These are phyloP conservation scores for Candida schatavii DNA, from an alignment of 805 yeast species.

Conservation along the genomic window DNA sequence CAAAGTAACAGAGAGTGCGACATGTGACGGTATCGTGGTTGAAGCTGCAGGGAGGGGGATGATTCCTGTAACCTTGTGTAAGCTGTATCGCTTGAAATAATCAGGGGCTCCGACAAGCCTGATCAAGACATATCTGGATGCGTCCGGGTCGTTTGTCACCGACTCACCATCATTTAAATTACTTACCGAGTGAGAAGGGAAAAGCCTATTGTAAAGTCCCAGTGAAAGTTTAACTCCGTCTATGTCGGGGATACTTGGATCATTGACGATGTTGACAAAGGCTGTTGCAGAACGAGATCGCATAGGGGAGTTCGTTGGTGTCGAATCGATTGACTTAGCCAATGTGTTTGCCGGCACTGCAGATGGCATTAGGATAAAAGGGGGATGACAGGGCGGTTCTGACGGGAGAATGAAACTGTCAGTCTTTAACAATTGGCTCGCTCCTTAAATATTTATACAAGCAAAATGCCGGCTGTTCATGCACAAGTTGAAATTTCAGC, in stretches of 20 bases:
- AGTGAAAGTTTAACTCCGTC: conserved; percentile 32
- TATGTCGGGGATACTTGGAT: conserved; percentile 20
- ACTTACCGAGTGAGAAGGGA: conserved; percentile 17
- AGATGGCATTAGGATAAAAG: too few relatives aligned
- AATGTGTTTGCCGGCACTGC: conserved; percentile 6
- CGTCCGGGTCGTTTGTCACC: conserved; percentile 3
- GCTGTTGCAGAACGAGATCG: conserved; percentile 20
- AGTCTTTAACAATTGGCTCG: too few relatives aligned
- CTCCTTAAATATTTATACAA: too few relatives aligned
- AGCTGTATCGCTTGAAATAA: conserved; percentile 26
- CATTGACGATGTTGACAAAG: conserved; percentile 29
- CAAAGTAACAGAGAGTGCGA: conserved; percentile 33
- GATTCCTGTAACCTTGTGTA: conserved; percentile 35
- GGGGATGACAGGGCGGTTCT: too few relatives aligned
- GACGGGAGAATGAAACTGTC: too few relatives aligned
- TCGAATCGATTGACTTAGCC: background rate
- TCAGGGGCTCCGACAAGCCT: conserved; percentile 41
- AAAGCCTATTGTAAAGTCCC: conserved; percentile 31
- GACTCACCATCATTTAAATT: background rate
- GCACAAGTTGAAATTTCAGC: too few relatives aligned
- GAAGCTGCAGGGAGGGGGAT: conserved; percentile 8
- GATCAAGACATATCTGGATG: conserved; percentile 27
- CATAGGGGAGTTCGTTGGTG: background rate
- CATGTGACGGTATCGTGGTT: too few relatives aligned
- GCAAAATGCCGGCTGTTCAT: too few relatives aligned